phyloP scores from a whole-genome alignment of 306 rosid genomes.

The Crataegus laevigata region DNA sequence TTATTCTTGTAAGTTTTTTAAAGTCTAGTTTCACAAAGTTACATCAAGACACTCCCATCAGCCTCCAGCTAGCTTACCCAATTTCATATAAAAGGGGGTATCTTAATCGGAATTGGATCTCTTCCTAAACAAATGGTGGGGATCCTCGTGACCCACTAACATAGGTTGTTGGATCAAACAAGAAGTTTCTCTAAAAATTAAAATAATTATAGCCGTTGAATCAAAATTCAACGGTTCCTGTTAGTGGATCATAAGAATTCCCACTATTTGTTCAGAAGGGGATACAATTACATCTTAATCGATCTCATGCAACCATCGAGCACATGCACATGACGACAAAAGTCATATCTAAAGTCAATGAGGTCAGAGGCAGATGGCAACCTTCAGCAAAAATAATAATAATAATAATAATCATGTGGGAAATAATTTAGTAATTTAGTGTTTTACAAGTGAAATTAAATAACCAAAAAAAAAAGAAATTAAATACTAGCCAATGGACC shows the following conservation, averaged over 20 bases:
- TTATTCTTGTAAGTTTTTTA: background rate
- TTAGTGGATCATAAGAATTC: too few species aligned
- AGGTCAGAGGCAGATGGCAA: background rate
- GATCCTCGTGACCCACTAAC: too few species aligned
- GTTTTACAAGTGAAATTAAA: background rate
- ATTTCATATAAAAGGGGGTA: background rate
- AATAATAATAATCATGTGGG: background rate
- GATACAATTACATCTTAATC: too few species aligned
- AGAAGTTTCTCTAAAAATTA: too few species aligned
- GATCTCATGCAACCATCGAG: conserved; percentile 20
- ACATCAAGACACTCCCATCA: background rate
- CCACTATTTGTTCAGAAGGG: too few species aligned
- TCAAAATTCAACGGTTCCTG: too few species aligned
- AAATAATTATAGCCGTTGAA: too few species aligned
- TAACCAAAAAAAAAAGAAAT: background rate
- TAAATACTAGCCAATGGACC: background rate
- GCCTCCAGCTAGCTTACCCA: background rate
- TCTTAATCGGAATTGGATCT: too few species aligned
- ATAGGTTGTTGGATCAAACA: too few species aligned
- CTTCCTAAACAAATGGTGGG: too few species aligned
- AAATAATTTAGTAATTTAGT: background rate
- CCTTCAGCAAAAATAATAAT: background rate
- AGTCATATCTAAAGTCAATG: background rate
- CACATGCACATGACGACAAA: conserved; percentile 29
- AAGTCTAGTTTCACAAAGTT: conserved; percentile 1